Evolutionary conservation across 257 asterid genomes (phyloP).

Genomic region (Echites panduratus): DNA sequence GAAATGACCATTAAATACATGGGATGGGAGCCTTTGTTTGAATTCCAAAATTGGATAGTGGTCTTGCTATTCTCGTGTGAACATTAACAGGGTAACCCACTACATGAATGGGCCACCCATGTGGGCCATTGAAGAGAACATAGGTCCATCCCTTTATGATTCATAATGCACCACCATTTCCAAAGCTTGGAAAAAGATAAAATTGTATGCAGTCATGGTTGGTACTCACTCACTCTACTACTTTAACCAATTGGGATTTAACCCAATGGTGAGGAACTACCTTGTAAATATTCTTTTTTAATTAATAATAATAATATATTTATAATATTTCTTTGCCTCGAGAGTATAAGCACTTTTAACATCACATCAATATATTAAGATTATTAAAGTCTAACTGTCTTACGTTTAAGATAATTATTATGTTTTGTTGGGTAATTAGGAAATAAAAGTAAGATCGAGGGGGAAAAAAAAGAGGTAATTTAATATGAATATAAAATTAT

Average conservation of each 20-base stretch:
- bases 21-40: background rate
- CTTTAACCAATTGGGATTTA: background rate
- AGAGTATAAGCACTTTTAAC: too few relatives aligned
- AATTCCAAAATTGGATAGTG: background rate
- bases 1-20: background rate
- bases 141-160: conserved; percentile 14
- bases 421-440: too few relatives aligned
- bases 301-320: too few relatives aligned
- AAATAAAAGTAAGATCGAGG: too few relatives aligned
- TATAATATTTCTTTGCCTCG: too few relatives aligned
- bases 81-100: background rate
- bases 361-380: too few relatives aligned
- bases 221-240: background rate
- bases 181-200: conserved; percentile 15
- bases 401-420: too few relatives aligned
- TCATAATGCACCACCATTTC: conserved; percentile 28
- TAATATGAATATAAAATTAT: too few relatives aligned
- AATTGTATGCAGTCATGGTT: conserved; percentile 1
- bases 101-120: background rate
- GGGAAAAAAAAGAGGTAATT: too few relatives aligned
- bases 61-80: background rate
- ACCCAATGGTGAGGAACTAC: too few relatives aligned
- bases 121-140: background rate
- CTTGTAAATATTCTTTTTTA: too few relatives aligned
- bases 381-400: too few relatives aligned